phyloP scores from a whole-genome alignment of 176 grass and related monocot species.

The Oryza coarctata region DNA sequence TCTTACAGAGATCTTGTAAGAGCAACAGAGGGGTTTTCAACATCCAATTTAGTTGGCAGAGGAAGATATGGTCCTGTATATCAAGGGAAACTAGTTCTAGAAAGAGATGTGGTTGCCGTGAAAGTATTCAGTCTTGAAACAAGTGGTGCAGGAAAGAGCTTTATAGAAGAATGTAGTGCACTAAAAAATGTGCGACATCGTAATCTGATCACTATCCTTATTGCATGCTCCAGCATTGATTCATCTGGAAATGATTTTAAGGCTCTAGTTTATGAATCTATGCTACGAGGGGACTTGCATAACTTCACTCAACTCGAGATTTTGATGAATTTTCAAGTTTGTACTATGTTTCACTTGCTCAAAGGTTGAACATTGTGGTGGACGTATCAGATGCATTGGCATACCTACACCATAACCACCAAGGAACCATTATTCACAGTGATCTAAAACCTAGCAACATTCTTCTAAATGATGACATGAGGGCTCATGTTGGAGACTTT shows the following conservation, averaged over 20 bases:
- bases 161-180: slow-evolving; percentile 19
- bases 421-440: slow-evolving; percentile 21
- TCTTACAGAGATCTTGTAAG: slow-evolving; percentile 16
- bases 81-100: neutral
- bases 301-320: neutral
- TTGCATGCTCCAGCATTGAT: slow-evolving; percentile 14
- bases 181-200: slow-evolving; percentile 22
- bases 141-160: slow-evolving; percentile 17
- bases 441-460: slow-evolving; percentile 40
- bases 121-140: slow-evolving; percentile 27
- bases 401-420: slow-evolving; percentile 15
- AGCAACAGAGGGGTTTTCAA: slow-evolving; percentile 8
- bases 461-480: slow-evolving; percentile 4
- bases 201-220: slow-evolving; percentile 7
- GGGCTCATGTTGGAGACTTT: slow-evolving; percentile 28
- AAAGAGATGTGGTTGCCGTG: neutral
- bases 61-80: slow-evolving; percentile 31
- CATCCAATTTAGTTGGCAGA: slow-evolving; percentile 13
- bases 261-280: slow-evolving; percentile 33
- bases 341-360: neutral
- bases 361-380: slow-evolving; percentile 19
- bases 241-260: slow-evolving; percentile 19
- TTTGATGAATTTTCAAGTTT: neutral
- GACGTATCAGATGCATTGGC: slow-evolving; percentile 33
- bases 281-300: slow-evolving; percentile 19